Conservation (phyloP, 1,139 yeast species). For the Kodamaea suecica region DNA sequence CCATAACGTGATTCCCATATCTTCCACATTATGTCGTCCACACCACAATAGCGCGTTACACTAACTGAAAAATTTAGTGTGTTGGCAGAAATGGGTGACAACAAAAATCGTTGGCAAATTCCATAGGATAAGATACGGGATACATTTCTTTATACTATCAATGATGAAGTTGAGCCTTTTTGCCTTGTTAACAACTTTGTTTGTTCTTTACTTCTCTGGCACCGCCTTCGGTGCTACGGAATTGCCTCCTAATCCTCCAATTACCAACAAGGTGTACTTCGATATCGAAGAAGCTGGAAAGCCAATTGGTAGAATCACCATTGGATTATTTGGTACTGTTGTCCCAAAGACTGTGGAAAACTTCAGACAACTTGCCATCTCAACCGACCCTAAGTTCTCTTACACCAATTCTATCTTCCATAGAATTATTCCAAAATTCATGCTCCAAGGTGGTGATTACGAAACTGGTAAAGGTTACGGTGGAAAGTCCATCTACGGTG, state of each 20-base stretch:
- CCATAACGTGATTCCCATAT: too few relatives aligned
- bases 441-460: constrained; percentile 65
- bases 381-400: constrained; percentile 55
- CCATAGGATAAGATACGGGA: too few relatives aligned
- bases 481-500: constrained; percentile 58
- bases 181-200: constrained; percentile 19
- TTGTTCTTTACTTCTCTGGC: constrained; percentile 22
- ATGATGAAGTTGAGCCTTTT: constrained; percentile 32
- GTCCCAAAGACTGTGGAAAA: constrained; percentile 61
- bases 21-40: too few relatives aligned
- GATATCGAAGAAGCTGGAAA: constrained; percentile 82
- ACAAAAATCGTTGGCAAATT: too few relatives aligned
- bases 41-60: too few relatives aligned
- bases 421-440: constrained; percentile 55
- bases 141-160: too few relatives aligned
- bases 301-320: constrained; percentile 60
- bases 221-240: constrained; percentile 18
- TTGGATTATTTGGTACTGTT: constrained; percentile 69
- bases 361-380: constrained; percentile 56
- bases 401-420: constrained; percentile 54
- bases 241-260: constrained; percentile 48
- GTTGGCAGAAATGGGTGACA: too few relatives aligned
- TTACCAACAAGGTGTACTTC: constrained; percentile 78
- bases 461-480: constrained; percentile 60
- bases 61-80: too few relatives aligned